These are phyloP conservation scores for Lachnellula suecica DNA, from an alignment of 2,329 filamentous ascomycete species.

Conservation along the genomic window DNA sequence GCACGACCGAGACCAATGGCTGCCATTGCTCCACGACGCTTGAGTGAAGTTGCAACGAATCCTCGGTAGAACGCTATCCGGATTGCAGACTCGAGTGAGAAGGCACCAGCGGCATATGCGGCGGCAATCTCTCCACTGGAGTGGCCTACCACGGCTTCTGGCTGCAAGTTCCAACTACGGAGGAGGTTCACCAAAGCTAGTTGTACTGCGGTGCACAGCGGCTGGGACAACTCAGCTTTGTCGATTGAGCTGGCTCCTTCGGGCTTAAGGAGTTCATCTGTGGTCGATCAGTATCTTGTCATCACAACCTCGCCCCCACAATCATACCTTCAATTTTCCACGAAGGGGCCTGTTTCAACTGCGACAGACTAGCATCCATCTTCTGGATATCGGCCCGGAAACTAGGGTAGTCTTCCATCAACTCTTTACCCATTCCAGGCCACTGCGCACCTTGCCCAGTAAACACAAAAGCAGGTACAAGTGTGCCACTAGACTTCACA, in stretches of 20 bases:
- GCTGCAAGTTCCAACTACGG: conserved; percentile 38
- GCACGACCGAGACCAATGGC: conserved; percentile 38
- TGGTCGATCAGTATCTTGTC: conserved; percentile 3
- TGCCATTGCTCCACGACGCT: conserved; percentile 44
- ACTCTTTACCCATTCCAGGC: conserved; percentile 21
- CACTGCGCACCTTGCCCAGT: conserved; percentile 28
- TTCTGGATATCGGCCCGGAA: background rate
- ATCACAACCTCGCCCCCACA: background rate
- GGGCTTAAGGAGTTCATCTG: conserved; percentile 32
- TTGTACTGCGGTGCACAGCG: conserved; percentile 38
- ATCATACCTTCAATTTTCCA: background rate
- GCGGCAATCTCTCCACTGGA: conserved; percentile 47
- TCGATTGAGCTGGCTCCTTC: conserved; percentile 21
- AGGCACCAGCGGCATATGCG: conserved; percentile 38
- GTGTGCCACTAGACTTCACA: background rate
- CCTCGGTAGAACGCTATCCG: conserved; percentile 43
- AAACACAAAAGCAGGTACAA: conserved; percentile 18
- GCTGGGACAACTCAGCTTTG: conserved; percentile 34
- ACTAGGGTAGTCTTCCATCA: conserved; percentile 4
- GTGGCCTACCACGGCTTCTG: conserved; percentile 40
- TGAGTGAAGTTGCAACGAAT: background rate
- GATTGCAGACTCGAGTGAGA: conserved; percentile 33
- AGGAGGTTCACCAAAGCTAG: conserved; percentile 37
- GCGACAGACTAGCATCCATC: background rate
- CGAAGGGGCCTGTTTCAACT: background rate